Conservation (phyloP, 305 asterid species). For the Fraxinus floribunda region DNA sequence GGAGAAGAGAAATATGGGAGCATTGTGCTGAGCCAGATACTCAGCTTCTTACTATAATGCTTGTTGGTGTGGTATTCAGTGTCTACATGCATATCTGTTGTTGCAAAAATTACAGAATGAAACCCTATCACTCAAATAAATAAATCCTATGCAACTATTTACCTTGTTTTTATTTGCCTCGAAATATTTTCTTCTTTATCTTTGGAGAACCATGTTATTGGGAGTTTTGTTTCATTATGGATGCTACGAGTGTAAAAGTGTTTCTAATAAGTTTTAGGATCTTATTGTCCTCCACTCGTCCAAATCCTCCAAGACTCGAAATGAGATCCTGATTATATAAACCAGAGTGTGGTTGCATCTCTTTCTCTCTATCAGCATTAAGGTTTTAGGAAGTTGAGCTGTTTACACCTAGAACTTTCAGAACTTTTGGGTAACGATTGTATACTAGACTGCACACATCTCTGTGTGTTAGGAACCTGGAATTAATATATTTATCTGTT, state of each 20-base stretch:
- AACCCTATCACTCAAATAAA: not conserved
- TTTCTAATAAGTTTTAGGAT: not conserved
- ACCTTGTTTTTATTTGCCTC: not conserved
- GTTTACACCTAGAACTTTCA: not conserved
- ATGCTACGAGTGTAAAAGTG: constrained; percentile 9
- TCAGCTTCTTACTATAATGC: not conserved
- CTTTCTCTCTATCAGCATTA: not conserved
- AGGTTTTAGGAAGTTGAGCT: constrained; percentile 17
- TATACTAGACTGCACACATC: not conserved
- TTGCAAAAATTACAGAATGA: not conserved
- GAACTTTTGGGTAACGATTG: not conserved
- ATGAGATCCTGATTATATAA: constrained; percentile 20
- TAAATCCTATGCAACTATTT: not conserved
- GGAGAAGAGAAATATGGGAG: not conserved
- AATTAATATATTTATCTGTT: not conserved
- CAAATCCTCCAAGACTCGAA: not conserved
- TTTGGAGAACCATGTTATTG: not conserved
- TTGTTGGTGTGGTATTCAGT: not conserved
- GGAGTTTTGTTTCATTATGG: not conserved
- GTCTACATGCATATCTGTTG: not conserved
- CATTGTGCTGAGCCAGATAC: not conserved
- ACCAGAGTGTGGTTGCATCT: constrained; percentile 9
- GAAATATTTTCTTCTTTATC: not conserved
- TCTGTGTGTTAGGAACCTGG: not conserved
- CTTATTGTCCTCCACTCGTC: not conserved